Base-by-base conservation (phyloP, 768 basidiomycete genomes). In the Astraeus odoratus region DNA sequence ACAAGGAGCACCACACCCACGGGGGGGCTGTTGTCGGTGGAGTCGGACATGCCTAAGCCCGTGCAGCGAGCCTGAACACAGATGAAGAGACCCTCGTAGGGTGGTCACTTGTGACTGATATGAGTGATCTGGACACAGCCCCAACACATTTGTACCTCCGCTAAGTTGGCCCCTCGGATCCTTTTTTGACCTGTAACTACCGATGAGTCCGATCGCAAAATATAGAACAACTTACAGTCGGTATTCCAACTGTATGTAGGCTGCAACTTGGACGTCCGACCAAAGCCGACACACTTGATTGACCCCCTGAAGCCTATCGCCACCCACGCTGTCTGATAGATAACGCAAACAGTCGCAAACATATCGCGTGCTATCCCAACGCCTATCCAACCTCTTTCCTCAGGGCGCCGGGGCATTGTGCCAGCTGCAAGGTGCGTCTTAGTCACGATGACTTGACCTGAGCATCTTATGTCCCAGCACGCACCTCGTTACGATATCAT, bases 1-100 rank as follows among this genome's bases (percentile, higher is more conserved):
- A 71, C 57, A 41, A 81, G 58, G 31, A 82, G 57, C n/a, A 81
- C 71, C 19, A 74, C 76, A 34, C 80, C 80, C 6, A 81, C 61
- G 22, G 80, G 52, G 45, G 66, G 60, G 48, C 59, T 58, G 46
- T 62, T 53, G 41, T 55, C 42, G 26, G 50, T 35, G 13, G 44
- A 38, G 31, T 43, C 38, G 18, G 51, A 53, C 51, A 52, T 52
- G n/a, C n/a, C n/a, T n/a, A n/a, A n/a, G n/a, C n/a, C 18, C n/a
- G n/a, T 31, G 25, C 22, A 39, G 20, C 16, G 10, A 13, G 39
- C 24, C 24, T 24, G n/a, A 6, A 23, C 6, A n/a, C 27, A n/a
- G 16, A n/a, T 7, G 27, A 15, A 30, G 39, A 27, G 39, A 25
- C 13, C 4, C 18, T 6, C 20, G 12, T 6, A 12, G 27, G 27